Evolutionary conservation across 208 protist genomes (phyloP), one percentile per base, ranked within the genome.

Genomic region (Trypanosoma lewisi): DNA sequence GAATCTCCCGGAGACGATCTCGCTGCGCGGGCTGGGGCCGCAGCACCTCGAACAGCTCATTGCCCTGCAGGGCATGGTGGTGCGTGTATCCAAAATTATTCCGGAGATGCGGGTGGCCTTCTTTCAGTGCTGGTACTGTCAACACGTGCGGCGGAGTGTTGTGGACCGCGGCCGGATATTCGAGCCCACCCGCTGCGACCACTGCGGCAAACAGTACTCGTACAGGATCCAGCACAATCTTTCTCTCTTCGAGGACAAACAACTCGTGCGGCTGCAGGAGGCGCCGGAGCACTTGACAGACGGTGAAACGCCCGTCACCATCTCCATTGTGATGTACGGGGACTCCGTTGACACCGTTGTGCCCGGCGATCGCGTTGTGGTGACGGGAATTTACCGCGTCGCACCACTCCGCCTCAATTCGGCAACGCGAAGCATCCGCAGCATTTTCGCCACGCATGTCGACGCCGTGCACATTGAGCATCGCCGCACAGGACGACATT

Each of bases 241-340:
- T 34, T 99, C 96, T 49, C 48, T 82, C 34, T 99, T 97, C 74
- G 83, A 88, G 31, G 96, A 99, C 67, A 99, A 99, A 70, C 97
- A 99, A 73, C 67, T 98, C 9, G 80, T 99, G 9, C 97, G 98
- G 64, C 53, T 99, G 27, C 98, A 99, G 80, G 98, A 99, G 73
- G 93, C 94, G 4, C 98, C 98, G 0, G 98, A 98, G 79, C 59
- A 88, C 55, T 97, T 99, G n/a, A 90, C 97, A 17, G 97, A 99
- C 48, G 99, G 99, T 39, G 98, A 99, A 66, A 99, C 98, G 23
- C 99, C 99, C 14, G 87, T 98, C 50, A 98, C 98, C 0, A 97
- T 99, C 6, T 95, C 83, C 11, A 55, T 99, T 3, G 92, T 97
- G 9, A 85, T 94, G 6, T 99, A 97, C 74, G 94, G 98, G 34